Evolutionary conservation across 768 basidiomycete species (phyloP), one percentile per base, ranked within the genome.

Genomic region (Leucocoprinus sp.): DNA sequence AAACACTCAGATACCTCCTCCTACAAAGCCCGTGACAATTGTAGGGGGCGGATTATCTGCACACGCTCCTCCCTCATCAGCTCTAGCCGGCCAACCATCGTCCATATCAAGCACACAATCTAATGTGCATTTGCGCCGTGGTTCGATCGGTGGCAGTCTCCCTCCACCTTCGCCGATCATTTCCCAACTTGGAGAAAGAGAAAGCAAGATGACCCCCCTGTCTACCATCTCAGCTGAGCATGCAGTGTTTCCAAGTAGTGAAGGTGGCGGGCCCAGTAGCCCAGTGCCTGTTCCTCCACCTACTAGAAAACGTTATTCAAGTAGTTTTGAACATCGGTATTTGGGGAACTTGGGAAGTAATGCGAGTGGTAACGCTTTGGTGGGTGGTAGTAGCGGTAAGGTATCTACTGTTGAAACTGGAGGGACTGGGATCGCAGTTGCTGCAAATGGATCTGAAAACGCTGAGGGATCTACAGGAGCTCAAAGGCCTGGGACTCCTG

Each of bases 291-390:
- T 59, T 44, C 48, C 55, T 17, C 53, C 60, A 43, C 64, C 63
- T 8, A 44, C 55, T 22, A 66, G 78, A 29, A 84, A 82, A 59
- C 68, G 84, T 5, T 90, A 87, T 64, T 84, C 82, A 36, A 85
- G 82, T 52, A 84, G 79, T 50, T 90, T 90, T 57, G 78, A 82
- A 8, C 79, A 88, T 59, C 72, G 86, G 35, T 84, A 84, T 18
- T 57, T 66, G 11, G 63, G 70, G 5, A 55, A 55, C 23, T 61
- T 60, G 3, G 54, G 29, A 59, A 55, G 56, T 14, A 61, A 64
- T 23, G 67, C 65, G 14, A 64, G 52, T 17, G 63, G 55, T 12
- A 55, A 57, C 27, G 42, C 38, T 14, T 52, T 35, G 36, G 54
- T 17, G 7, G 37, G 28, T 35, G 19, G 47, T 39, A 47, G 51